These are phyloP conservation scores for Leucocoprinus birnbaumii DNA, from an alignment of 768 basidiomycete genomes.

Conservation along the genomic window DNA sequence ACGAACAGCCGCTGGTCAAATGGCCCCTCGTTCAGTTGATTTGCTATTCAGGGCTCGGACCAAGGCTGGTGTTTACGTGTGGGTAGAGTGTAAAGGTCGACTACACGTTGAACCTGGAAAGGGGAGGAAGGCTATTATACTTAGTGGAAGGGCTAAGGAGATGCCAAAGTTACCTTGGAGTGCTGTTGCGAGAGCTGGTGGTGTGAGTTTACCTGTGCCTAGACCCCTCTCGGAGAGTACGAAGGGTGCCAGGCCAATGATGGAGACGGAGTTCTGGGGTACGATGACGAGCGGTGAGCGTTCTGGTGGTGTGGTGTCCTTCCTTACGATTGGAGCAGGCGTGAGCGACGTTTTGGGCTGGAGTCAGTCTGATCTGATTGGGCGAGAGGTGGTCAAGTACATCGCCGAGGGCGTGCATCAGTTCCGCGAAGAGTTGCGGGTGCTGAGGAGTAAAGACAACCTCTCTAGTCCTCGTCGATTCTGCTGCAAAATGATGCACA, in stretches of 20 bases:
- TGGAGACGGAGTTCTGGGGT: conserved; percentile 41
- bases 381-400: conserved; percentile 40
- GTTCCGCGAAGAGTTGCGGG: conserved; percentile 22
- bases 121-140: conserved; percentile 89
- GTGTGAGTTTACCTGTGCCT: conserved; percentile 26
- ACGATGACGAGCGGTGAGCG: conserved; percentile 36
- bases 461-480: neutral
- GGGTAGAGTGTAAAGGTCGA: conserved; percentile 89
- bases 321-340: conserved; percentile 48
- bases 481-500: conserved; percentile 10
- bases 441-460: conserved; percentile 1
- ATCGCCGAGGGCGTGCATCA: conserved; percentile 21
- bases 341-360: conserved; percentile 68
- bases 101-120: conserved; percentile 92
- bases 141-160: conserved; percentile 74
- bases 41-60: conserved; percentile 82
- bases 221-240: neutral
- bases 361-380: conserved; percentile 50
- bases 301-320: conserved; percentile 20
- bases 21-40: conserved; percentile 61
- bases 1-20: too few relatives aligned
- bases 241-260: conserved; percentile 1
- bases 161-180: conserved; percentile 67
- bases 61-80: conserved; percentile 66
- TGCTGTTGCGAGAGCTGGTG: conserved; percentile 49